Conservation (phyloP, 805 yeast species). For the Spencermartinsiella europaea region DNA sequence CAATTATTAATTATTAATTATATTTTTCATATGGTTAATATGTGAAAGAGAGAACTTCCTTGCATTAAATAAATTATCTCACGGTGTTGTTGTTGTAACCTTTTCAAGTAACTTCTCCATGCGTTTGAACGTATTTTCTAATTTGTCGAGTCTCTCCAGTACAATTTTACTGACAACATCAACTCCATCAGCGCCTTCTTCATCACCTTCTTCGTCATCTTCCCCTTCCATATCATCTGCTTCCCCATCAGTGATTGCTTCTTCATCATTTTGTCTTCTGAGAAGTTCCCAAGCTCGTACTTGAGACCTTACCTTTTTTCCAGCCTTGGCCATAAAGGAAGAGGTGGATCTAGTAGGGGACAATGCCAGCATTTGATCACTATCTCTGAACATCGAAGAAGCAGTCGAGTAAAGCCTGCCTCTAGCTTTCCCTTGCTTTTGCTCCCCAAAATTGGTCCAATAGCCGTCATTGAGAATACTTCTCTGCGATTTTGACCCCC, state of each 20-base stretch:
- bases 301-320: background rate
- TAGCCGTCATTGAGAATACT: background rate
- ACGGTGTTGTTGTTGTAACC: too few species aligned
- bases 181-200: conserved; percentile 3
- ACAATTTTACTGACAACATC: background rate
- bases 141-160: conserved; percentile 10
- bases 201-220: conserved; percentile 7
- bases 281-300: background rate
- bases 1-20: too few species aligned
- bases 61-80: too few species aligned
- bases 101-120: conserved; percentile 8
- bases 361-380: conserved; percentile 5
- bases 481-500: background rate
- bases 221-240: conserved; percentile 8
- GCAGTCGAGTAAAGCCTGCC: background rate
- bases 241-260: conserved; percentile 1
- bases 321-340: background rate
- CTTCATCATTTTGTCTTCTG: conserved; percentile 1
- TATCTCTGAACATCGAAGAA: background rate
- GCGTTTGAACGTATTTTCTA: conserved; percentile 13
- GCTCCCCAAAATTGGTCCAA: background rate
- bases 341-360: background rate
- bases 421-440: background rate
- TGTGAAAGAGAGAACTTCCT: too few species aligned
- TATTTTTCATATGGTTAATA: too few species aligned